Base-by-base conservation (phyloP, 148 eudicot genomes). In the Polygonum maritimum region DNA sequence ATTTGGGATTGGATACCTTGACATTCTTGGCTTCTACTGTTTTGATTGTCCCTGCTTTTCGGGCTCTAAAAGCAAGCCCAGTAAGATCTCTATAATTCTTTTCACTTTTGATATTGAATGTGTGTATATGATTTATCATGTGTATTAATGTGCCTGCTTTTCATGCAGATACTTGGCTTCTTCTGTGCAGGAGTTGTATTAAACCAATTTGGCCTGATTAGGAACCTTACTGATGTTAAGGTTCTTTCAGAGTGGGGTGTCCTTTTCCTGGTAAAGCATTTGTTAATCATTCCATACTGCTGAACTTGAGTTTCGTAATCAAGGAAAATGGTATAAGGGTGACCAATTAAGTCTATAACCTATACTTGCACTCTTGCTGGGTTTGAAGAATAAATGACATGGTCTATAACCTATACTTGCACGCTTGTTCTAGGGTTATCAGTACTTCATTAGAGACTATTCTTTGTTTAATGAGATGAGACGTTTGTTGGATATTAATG, bases 241-340 rank as follows among this genome's bases (percentile, higher is more conserved):
- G 75, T 94, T 86, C 92, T 94, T 44, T 94, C 98, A 7, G 98
- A 94, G 76, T 94, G 98, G 98, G 98, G 98, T 1, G 91, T 94
- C 75, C 97, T 94, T 76, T 94, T 94, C 83, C 83, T 92, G 98
- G 98, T 94, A 87, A 83, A 45, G 5, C 19, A 71, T 75, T 16
- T 69, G 19, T 75, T 58, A 60, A 14, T 26, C 2, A 60, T 5
- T 60, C 13, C 26, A 60, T 16, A 14, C 41, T 38, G 71, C 71
- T 67, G 45, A 36, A 67, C 38, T 10, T 67, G 6, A 36, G 44
- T 15, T 67, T 67, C 21, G 71, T 35, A 67, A 67, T 16, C 40
- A 36, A 35, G 71, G 44, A 33, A 65, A 65, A 39, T 41, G 71
- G 8, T 65, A 35, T 7, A 63, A 65, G 4, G 11, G 41, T 35